These are phyloP conservation scores for Podospora tetraspora DNA, from an alignment of 495 filamentous ascomycete genomes.

Conservation along the genomic window DNA sequence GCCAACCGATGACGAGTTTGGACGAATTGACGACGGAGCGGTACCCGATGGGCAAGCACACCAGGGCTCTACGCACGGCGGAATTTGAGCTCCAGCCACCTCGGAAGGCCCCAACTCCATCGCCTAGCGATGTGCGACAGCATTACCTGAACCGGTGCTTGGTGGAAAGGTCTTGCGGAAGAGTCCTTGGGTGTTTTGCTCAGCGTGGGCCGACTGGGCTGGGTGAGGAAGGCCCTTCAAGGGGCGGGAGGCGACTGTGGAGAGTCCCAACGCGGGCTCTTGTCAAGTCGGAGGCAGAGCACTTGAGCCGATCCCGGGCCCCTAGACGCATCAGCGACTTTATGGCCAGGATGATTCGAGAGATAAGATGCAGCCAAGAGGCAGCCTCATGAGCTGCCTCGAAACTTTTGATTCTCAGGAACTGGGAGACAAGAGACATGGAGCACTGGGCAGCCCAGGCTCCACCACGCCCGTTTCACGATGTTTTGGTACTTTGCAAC, in stretches of 20 bases:
- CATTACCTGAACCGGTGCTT: conserved; percentile 6
- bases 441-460: background rate
- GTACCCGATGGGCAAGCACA: conserved; percentile 2
- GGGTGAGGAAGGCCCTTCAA: background rate
- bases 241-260: background rate
- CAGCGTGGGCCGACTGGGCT: background rate
- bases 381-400: background rate
- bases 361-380: background rate
- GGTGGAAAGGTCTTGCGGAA: conserved; percentile 9
- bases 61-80: background rate
- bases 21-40: conserved; percentile 14
- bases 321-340: background rate
- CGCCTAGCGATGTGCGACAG: background rate
- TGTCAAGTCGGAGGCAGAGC: background rate
- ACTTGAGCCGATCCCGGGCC: background rate
- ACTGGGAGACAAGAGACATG: background rate
- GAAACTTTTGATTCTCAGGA: background rate
- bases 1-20: conserved; percentile 5
- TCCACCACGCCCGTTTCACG: background rate
- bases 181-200: conserved; percentile 20
- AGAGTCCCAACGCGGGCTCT: background rate
- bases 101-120: background rate
- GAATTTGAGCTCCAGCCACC: background rate
- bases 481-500: conserved; percentile 2
- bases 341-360: background rate